Evolutionary conservation across 2,329 filamentous ascomycete genomes (phyloP), one percentile per base, ranked within the genome.

Genomic region (Ceratocystiopsis minuta): DNA sequence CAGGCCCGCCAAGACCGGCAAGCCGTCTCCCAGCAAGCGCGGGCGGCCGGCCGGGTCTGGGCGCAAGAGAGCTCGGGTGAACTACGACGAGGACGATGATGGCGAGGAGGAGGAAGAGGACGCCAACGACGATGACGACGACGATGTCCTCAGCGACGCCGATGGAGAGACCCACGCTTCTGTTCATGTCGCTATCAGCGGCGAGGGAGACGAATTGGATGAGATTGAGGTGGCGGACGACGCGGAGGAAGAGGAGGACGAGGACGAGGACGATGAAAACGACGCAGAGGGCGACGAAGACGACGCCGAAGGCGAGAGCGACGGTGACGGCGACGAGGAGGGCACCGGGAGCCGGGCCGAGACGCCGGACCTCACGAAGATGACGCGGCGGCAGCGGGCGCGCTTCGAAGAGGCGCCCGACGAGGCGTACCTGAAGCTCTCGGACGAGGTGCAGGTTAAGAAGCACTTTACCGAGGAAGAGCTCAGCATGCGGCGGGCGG

Each of bases 381-480:
- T 76, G 68, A 76, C 72, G 5, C 71, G 71, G 51, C 63, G 72
- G 17, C 72, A 76, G 52, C 61, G 72, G 34, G 72, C 72, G 20
- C 64, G 71, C 15, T 73, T 75, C 40, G 71, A 72, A 41, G 70
- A 45, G 34, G 64, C 57, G 48, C 65, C 60, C 37, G 9, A 28
- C 24, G 67, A 63, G 53, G 66, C 68, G 50, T 70, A 64, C 52
- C 67, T 75, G 66, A 75, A 75, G 54, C 55, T 76, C 0, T 75
- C 72, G 3, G 70, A 76, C 55, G 72, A 76, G 64, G 72, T 76
- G 5, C 72, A 76, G 64, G 71, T 65, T 2, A 76, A 76, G 56
- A 75, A 75, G 54, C 59, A 64, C 20, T 75, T 76, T 40, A 75
- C 72, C 3, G 71, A 70, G 2, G 72, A 75, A 50, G 72, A 76